Conservation (phyloP, 139 green algal species). For the Closterium sp. region DNA sequence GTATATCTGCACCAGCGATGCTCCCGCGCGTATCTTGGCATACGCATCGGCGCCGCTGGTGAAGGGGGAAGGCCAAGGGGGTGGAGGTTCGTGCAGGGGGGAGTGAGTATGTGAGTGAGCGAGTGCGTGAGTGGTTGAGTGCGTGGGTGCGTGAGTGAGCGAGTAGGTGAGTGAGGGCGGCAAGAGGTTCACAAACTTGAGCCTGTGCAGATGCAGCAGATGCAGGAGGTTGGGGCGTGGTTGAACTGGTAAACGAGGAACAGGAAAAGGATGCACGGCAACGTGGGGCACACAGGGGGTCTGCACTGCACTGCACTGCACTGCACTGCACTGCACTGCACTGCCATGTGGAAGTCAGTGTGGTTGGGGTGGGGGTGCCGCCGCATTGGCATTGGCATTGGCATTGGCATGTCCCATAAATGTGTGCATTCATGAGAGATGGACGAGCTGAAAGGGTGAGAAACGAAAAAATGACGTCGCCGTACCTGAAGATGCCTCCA, state of each 20-base stretch:
- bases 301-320: too few species aligned
- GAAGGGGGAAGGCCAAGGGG: neutral
- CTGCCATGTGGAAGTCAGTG: too few species aligned
- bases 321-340: too few species aligned
- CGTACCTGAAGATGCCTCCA: constrained; percentile 63
- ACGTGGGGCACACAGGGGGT: neutral
- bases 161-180: neutral
- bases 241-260: too few species aligned
- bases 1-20: constrained; percentile 94
- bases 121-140: constrained; percentile 17
- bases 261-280: neutral
- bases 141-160: neutral
- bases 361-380: too few species aligned
- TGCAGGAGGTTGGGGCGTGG: too few species aligned
- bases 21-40: constrained; percentile 89
- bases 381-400: too few species aligned
- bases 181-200: neutral
- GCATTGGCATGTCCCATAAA: too few species aligned
- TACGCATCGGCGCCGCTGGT: constrained; percentile 84
- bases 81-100: neutral
- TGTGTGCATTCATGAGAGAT: neutral
- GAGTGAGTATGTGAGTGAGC: constrained; percentile 12
- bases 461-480: too few species aligned
- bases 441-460: neutral
- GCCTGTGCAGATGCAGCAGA: too few species aligned